Evolutionary conservation across 2,329 filamentous ascomycete species (phyloP).

Genomic region (Monilinia laxa): DNA sequence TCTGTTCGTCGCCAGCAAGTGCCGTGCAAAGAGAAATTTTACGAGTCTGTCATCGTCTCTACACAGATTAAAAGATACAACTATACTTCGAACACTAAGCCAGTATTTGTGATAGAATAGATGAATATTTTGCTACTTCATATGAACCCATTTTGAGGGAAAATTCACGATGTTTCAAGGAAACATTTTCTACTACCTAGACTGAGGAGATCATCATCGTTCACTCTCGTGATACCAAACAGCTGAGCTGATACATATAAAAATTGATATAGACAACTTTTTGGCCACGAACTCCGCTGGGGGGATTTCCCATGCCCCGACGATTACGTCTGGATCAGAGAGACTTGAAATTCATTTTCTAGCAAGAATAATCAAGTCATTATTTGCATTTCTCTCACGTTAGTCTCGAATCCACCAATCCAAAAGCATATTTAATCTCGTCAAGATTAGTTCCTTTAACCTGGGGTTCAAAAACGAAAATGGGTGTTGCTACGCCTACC

Average conservation of each 20-base stretch:
- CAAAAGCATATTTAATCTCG: too few species aligned
- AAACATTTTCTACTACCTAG: neutral
- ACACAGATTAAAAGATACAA: neutral
- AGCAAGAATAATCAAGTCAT: too few species aligned
- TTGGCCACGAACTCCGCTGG: too few species aligned
- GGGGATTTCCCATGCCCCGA: too few species aligned
- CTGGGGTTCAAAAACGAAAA: neutral
- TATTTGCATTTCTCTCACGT: too few species aligned
- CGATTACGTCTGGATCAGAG: too few species aligned
- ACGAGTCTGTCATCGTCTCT: neutral
- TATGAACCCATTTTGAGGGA: rapidly evolving
- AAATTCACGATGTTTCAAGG: neutral
- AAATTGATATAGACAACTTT: neutral
- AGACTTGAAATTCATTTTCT: too few species aligned
- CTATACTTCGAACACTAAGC: too few species aligned
- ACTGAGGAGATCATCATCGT: neutral
- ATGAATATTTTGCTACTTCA: too few species aligned
- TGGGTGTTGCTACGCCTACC: neutral
- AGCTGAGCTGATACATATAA: neutral
- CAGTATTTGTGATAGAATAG: too few species aligned
- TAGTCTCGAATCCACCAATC: too few species aligned
- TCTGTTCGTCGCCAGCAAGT: neutral
- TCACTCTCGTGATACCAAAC: neutral
- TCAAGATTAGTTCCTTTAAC: too few species aligned
- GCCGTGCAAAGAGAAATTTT: neutral